Percentiles rank a stretch among this genome's conserved stretches.
Conservation (phyloP, 2,329 filamentous ascomycete genomes). For the Colletotrichum theobromicola region DNA sequence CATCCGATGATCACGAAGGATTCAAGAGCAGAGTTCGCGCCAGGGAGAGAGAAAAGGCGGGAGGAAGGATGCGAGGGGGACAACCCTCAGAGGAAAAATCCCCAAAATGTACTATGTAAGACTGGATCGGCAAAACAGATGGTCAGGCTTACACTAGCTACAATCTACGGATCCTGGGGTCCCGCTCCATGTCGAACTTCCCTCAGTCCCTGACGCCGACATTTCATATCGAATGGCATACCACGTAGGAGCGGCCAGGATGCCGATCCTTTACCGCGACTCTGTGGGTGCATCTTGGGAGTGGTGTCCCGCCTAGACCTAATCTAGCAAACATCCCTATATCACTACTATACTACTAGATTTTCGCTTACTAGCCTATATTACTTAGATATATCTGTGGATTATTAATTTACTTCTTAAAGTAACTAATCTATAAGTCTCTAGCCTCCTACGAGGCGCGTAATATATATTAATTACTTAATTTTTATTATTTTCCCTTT, state of each 20-base stretch:
- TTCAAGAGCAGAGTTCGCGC: not conserved
- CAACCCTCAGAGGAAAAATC: not conserved
- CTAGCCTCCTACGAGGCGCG: too few species aligned
- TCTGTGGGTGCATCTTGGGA: not conserved
- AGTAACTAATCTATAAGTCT: too few species aligned
- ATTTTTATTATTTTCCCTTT: too few species aligned
- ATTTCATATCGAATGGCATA: not conserved
- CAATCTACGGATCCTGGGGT: not conserved
- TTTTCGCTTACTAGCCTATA: too few species aligned
- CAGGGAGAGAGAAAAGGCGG: not conserved
- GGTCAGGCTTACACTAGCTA: not conserved
- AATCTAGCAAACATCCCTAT: too few species aligned
- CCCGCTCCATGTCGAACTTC: not conserved
- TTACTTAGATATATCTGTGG: too few species aligned
- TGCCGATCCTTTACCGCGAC: not conserved
- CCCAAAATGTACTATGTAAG: not conserved
- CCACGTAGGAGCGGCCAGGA: not conserved
- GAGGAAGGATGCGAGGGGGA: not conserved
- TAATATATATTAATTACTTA: too few species aligned
- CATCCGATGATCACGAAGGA: not conserved
- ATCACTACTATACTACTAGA: too few species aligned
- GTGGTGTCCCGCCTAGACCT: not conserved
- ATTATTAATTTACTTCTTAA: too few species aligned
- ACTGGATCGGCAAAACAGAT: not conserved
- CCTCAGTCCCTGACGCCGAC: not conserved